Evolutionary conservation across 2,329 filamentous ascomycete genomes (phyloP).

Genomic region (Zymoseptoria passerinii): DNA sequence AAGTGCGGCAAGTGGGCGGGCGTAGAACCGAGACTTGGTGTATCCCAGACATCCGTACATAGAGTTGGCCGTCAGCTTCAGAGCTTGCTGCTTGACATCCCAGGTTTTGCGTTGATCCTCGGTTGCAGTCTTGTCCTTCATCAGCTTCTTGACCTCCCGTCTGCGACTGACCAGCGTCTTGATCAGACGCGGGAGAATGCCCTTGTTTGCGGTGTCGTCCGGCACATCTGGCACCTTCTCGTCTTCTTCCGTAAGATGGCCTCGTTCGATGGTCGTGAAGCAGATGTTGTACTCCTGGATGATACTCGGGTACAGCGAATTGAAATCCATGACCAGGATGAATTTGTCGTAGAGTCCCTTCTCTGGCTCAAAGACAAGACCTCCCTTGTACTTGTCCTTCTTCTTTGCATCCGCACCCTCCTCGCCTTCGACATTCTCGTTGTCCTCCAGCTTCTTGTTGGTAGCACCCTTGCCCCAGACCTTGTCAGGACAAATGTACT

Average conservation of each 20-base stretch:
- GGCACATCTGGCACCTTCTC: constrained; percentile 86
- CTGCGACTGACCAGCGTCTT: constrained; percentile 81
- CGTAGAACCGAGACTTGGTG: constrained; percentile 94
- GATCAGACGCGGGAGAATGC: constrained; percentile 84
- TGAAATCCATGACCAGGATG: constrained; percentile 99
- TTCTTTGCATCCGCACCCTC: constrained; percentile 70
- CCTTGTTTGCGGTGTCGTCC: constrained; percentile 60
- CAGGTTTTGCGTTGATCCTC: constrained; percentile 82
- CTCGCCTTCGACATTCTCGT: constrained; percentile 59
- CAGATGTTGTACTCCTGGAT: constrained; percentile 99
- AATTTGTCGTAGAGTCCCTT: constrained; percentile 98
- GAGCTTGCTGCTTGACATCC: constrained; percentile 94
- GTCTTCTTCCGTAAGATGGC: constrained; percentile 65
- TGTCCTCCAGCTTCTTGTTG: constrained; percentile 63
- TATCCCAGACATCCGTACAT: constrained; percentile 99
- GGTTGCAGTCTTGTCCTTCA: constrained; percentile 88
- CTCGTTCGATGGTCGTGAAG: constrained; percentile 90
- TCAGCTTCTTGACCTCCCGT: constrained; percentile 86
- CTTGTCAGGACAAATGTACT: constrained; percentile 97
- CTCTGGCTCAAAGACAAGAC: constrained; percentile 95
- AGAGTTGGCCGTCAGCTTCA: constrained; percentile 97
- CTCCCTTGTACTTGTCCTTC: constrained; percentile 98
- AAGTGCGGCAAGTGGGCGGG: constrained; percentile 85
- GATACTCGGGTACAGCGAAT: constrained; percentile 95
- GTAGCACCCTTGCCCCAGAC: constrained; percentile 59